These are phyloP conservation scores for Arctium minus DNA, from an alignment of 129 eudicot species.

Conservation along the genomic window DNA sequence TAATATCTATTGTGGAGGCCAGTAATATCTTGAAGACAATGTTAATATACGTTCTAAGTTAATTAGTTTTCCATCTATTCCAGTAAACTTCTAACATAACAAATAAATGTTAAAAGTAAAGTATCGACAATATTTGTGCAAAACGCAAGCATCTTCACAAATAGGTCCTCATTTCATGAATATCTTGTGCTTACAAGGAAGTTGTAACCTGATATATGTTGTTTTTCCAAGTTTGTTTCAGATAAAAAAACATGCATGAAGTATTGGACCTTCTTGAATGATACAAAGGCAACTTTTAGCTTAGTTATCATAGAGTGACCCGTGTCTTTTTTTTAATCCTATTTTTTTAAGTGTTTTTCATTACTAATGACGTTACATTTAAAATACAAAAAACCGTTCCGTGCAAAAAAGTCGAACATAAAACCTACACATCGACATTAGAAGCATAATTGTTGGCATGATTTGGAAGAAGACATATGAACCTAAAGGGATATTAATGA, in stretches of 20 bases:
- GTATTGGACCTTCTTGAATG: not conserved
- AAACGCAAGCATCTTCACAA: not conserved
- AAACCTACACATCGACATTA: not conserved
- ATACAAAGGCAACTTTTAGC: not conserved
- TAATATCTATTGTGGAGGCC: not conserved
- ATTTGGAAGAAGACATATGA: constrained; percentile 47
- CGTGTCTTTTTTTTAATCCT: not conserved
- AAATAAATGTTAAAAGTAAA: not conserved
- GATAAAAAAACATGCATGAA: not conserved
- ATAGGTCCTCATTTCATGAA: not conserved
- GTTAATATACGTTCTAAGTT: not conserved
- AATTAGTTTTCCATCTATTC: not conserved
- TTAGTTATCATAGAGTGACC: not conserved
- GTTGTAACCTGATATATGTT: not conserved
- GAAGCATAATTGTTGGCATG: constrained; percentile 30
- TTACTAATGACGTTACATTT: not conserved
- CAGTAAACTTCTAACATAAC: not conserved
- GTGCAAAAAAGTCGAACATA: not conserved
- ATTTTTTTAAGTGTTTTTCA: not conserved
- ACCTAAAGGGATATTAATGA: constrained; percentile 42
- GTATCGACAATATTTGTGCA: not conserved
- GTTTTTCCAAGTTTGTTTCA: not conserved
- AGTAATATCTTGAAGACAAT: not conserved
- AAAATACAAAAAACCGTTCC: not conserved
- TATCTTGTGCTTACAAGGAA: not conserved